Conservation (phyloP, 371 early-diverging fungal species). For the Zancudomyces culisetae region DNA sequence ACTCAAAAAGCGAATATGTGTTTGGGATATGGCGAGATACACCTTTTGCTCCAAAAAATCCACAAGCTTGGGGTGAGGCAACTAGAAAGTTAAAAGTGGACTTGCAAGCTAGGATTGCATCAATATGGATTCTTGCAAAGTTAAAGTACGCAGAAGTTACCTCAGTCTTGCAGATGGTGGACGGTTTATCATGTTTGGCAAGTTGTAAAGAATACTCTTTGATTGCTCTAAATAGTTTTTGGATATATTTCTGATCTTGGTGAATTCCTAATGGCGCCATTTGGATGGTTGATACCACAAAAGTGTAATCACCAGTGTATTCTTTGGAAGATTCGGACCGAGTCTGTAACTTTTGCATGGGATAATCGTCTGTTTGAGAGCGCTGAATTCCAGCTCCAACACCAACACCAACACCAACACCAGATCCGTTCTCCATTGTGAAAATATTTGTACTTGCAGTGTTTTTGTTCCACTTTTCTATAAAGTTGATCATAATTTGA, state of each 20-base stretch:
- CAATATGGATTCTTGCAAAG: slow-evolving; percentile 46
- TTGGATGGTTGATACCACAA: slow-evolving; percentile 68
- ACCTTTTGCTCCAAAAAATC: slow-evolving; percentile 75
- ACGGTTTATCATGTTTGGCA: slow-evolving; percentile 13
- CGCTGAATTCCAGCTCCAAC: background rate
- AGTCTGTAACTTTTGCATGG: no score
- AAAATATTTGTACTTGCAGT: background rate
- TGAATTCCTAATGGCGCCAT: slow-evolving; percentile 61
- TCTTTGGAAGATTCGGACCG: no score
- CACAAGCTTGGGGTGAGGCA: slow-evolving; percentile 88
- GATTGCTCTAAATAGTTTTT: slow-evolving; percentile 32
- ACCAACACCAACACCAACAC: background rate
- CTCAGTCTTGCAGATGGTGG: slow-evolving; percentile 20
- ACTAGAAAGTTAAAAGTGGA: slow-evolving; percentile 47
- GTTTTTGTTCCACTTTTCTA: slow-evolving; percentile 20
- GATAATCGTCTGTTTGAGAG: background rate
- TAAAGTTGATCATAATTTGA: slow-evolving; percentile 28
- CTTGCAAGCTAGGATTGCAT: slow-evolving; percentile 32
- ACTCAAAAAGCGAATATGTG: slow-evolving; percentile 63
- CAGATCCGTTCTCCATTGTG: slow-evolving; percentile 7
- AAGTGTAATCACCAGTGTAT: slow-evolving; percentile 31
- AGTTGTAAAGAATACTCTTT: slow-evolving; percentile 8
- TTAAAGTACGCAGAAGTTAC: slow-evolving; percentile 91
- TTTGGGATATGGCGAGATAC: slow-evolving; percentile 70
- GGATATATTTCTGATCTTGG: slow-evolving; percentile 52